A percentile compares a stretch with the other conserved stretches of the same genome.
These are phyloP conservation scores for Alternaria atra DNA, from an alignment of 2,329 filamentous ascomycete genomes.

Conservation along the genomic window DNA sequence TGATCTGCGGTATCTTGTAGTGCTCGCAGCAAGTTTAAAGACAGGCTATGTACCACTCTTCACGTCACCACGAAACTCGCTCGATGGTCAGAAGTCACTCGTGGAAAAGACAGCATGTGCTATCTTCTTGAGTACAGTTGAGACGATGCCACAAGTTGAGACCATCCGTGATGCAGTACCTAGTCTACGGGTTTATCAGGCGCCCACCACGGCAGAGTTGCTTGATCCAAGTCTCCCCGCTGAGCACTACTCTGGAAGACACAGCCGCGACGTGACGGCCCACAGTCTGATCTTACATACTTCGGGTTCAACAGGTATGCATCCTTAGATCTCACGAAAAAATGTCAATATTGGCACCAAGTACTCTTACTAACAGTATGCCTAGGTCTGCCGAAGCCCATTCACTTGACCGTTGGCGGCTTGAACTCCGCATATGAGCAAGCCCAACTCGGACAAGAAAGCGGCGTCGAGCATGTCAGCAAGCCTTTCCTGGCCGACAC, in stretches of 20 bases:
- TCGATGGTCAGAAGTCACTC: constrained; percentile 2
- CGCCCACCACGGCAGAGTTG: background rate
- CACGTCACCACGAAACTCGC: constrained; percentile 4
- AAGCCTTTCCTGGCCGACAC: background rate
- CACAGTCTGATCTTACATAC: constrained; percentile 7
- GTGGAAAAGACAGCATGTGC: constrained; percentile 2
- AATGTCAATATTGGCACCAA: no score
- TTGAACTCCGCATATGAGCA: constrained; percentile 4
- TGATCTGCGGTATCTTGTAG: constrained; percentile 6
- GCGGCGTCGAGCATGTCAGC: background rate
- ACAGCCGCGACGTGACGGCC: background rate
- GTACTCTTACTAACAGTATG: background rate
- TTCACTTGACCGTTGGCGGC: background rate
- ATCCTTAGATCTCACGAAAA: background rate
- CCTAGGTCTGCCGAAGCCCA: constrained; percentile 7
- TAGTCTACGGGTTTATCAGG: background rate
- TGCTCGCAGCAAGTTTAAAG: constrained; percentile 5
- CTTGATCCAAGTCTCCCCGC: background rate
- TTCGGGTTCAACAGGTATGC: constrained; percentile 7
- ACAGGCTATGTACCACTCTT: constrained; percentile 9
- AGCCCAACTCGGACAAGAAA: background rate
- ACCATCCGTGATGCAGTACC: background rate
- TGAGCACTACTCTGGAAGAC: constrained; percentile 2
- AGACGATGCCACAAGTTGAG: background rate
- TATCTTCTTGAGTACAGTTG: constrained; percentile 1